Percentiles rank a stretch among this genome's conserved stretches.
These are phyloP conservation scores for Beta corolliflora DNA, from an alignment of 179 eudicot genomes.

Conservation along the genomic window DNA sequence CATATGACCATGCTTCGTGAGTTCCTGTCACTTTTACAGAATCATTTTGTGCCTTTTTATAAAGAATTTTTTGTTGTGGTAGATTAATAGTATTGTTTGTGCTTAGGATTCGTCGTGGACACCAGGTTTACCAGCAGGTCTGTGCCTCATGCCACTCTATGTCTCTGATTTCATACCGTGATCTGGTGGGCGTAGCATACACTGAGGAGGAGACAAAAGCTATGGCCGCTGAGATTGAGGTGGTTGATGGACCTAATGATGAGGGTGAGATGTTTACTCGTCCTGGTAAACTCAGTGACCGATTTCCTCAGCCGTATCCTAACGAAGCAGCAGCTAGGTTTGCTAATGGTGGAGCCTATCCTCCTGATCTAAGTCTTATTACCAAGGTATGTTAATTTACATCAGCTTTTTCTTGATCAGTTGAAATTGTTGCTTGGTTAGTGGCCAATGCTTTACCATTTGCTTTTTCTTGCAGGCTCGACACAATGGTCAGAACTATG, in stretches of 20 bases:
- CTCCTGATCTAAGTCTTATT: constrained; percentile 92
- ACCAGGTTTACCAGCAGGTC: constrained; percentile 92
- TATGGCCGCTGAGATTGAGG: constrained; percentile 99
- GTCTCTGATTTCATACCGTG: constrained; percentile 90
- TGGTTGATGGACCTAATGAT: constrained; percentile 92
- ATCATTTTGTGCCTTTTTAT: background rate
- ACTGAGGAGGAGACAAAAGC: constrained; percentile 95
- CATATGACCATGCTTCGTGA: constrained; percentile 85
- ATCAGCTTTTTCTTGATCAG: background rate
- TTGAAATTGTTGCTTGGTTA: background rate
- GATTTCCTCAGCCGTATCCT: constrained; percentile 83
- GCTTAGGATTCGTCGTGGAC: constrained; percentile 94
- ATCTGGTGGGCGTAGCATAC: constrained; percentile 94
- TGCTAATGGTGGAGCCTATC: constrained; percentile 98
- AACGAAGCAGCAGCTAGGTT: constrained; percentile 94
- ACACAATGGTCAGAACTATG: constrained; percentile 95
- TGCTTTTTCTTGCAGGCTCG: constrained; percentile 63
- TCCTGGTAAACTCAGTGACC: constrained; percentile 90
- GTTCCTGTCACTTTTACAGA: constrained; percentile 26
- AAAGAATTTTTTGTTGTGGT: background rate
- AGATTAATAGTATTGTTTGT: background rate
- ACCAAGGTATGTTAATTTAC: constrained; percentile 60
- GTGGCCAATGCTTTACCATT: constrained; percentile 8
- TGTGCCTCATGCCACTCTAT: constrained; percentile 98
- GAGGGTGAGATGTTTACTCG: constrained; percentile 97